Percentiles rank a stretch among this genome's conserved stretches.
Evolutionary conservation across 495 filamentous ascomycete species (phyloP).

Genomic region (Stereocaulon alpinum): DNA sequence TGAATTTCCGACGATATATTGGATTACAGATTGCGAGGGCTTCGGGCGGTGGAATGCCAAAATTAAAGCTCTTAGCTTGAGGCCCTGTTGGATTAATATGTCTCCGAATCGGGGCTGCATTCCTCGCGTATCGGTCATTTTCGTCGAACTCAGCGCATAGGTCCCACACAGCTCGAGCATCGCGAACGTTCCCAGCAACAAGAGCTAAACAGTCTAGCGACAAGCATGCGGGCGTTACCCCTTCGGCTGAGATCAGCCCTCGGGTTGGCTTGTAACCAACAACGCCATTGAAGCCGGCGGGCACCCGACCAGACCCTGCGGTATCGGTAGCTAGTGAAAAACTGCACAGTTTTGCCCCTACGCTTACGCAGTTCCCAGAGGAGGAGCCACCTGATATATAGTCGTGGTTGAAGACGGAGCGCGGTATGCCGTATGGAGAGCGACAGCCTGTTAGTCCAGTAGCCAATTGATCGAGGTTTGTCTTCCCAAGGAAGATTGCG

Average conservation of each 20-base stretch:
- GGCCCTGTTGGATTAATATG: conserved; percentile 42
- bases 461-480: conserved; percentile 59
- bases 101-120: conserved; percentile 30
- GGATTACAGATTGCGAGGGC: conserved; percentile 38
- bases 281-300: conserved; percentile 52
- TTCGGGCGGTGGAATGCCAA: conserved; percentile 41
- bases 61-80: conserved; percentile 37
- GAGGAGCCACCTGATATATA: conserved; percentile 57
- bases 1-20: conserved; percentile 36
- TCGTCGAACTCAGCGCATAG: conserved; percentile 43
- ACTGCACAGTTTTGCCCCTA: conserved; percentile 46
- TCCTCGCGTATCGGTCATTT: conserved; percentile 47
- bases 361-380: conserved; percentile 47
- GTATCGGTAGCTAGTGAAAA: conserved; percentile 58
- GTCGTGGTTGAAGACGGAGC: conserved; percentile 40
- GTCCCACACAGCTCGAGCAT: conserved; percentile 46
- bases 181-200: conserved; percentile 40
- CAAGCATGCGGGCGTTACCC: conserved; percentile 51
- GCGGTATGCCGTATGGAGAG: conserved; percentile 49
- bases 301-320: conserved; percentile 54
- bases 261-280: conserved; percentile 61
- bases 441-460: conserved; percentile 53
- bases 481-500: conserved; percentile 54
- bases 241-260: conserved; percentile 47
- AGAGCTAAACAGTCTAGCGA: conserved; percentile 53